Evolutionary conservation across 768 basidiomycete genomes (phyloP).

Genomic region (Pulveroboletus sp.): DNA sequence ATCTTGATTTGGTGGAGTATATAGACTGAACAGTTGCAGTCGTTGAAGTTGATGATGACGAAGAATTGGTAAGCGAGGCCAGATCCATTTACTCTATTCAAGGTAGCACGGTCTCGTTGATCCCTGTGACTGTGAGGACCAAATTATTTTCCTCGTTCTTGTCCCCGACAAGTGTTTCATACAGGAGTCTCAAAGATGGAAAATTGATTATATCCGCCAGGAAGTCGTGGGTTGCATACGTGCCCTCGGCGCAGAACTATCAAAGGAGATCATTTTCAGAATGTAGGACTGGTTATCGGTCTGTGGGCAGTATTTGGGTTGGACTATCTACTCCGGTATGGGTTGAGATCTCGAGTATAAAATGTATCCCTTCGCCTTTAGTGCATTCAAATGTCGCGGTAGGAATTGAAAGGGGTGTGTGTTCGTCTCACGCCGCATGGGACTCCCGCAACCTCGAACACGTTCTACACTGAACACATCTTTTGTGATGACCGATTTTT

Average conservation of each 20-base stretch:
- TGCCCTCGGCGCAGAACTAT: conserved; percentile 41
- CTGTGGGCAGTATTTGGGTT: neutral
- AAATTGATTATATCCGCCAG: conserved; percentile 24
- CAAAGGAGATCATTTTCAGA: conserved; percentile 38
- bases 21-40: conserved; percentile 15
- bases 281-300: conserved; percentile 9
- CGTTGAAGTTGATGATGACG: conserved; percentile 10
- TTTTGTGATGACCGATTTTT: conserved; percentile 21
- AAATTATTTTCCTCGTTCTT: neutral
- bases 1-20: neutral
- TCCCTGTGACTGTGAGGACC: conserved; percentile 24
- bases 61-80: conserved; percentile 16
- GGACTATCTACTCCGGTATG: neutral
- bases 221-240: conserved; percentile 40
- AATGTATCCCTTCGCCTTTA: neutral
- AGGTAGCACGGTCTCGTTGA: conserved; percentile 16
- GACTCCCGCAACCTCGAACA: neutral
- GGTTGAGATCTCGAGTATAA: neutral
- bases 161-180: conserved; percentile 4
- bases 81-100: conserved; percentile 25
- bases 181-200: conserved; percentile 28
- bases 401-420: neutral
- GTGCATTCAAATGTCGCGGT: no score
- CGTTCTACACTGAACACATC: neutral
- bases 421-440: conserved; percentile 4